Evolutionary conservation across 306 rosid species (phyloP).

Genomic region (Vachellia pachyceras): DNA sequence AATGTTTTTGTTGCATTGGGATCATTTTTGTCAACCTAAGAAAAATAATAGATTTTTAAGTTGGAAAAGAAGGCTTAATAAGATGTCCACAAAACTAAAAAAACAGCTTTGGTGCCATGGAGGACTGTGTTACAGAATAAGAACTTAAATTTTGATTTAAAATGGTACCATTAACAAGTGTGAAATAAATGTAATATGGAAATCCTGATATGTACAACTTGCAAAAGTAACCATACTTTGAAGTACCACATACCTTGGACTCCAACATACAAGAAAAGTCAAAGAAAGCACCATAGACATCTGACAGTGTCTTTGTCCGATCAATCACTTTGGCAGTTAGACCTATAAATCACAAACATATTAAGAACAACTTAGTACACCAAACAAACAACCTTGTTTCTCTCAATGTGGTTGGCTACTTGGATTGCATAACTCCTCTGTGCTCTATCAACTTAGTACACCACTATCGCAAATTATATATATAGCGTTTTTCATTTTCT

Average conservation of each 20-base stretch:
- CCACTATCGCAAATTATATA: background rate
- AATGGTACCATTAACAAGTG: conserved; percentile 19
- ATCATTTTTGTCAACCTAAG: conserved; percentile 82
- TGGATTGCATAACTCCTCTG: background rate
- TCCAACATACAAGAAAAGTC: conserved; percentile 81
- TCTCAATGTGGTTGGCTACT: background rate
- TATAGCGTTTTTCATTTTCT: conserved; percentile 8
- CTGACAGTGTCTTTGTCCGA: conserved; percentile 81
- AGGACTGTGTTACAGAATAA: conserved; percentile 2
- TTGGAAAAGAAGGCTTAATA: conserved; percentile 15
- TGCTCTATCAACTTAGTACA: conserved; percentile 4
- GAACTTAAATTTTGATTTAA: background rate
- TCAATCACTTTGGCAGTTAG: conserved; percentile 93
- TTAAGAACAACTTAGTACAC: conserved; percentile 28
- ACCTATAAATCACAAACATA: conserved; percentile 59
- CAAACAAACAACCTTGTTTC: background rate
- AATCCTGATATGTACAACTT: conserved; percentile 16
- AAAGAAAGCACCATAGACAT: conserved; percentile 89
- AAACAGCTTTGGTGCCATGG: conserved; percentile 3
- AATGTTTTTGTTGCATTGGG: conserved; percentile 85
- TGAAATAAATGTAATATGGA: conserved; percentile 8
- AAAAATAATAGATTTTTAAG: conserved; percentile 32
- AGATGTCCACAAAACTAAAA: conserved; percentile 30
- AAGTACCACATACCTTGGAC: conserved; percentile 70
- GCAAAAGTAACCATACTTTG: conserved; percentile 22